Evolutionary conservation across 179 eudicot genomes (phyloP).

Genomic region (Silene noctiflora): DNA sequence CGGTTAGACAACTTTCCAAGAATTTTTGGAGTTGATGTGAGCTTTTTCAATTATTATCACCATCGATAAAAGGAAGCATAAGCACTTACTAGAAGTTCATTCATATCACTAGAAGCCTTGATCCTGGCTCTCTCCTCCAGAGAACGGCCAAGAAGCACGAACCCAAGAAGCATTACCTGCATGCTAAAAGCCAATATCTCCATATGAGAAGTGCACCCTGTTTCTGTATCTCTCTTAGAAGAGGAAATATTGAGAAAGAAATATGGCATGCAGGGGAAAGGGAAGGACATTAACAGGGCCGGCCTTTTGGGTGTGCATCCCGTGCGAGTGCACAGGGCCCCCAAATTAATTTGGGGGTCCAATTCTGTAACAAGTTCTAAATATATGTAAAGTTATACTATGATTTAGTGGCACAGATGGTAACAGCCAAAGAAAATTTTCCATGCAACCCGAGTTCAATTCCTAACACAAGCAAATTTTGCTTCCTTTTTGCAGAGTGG

Average conservation of each 20-base stretch:
- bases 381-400: too few relatives aligned
- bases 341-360: too few relatives aligned
- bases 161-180: slow-evolving; percentile 99
- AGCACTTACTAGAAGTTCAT: slow-evolving; percentile 78
- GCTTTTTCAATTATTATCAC: too few relatives aligned
- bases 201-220: slow-evolving; percentile 24
- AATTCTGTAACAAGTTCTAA: too few relatives aligned
- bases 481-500: too few relatives aligned
- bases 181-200: slow-evolving; percentile 52
- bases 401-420: too few relatives aligned
- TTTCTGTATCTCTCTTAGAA: slow-evolving; percentile 1
- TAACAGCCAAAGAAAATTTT: too few relatives aligned
- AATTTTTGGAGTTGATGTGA: slow-evolving; percentile 2
- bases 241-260: background rate
- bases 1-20: background rate
- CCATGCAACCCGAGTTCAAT: too few relatives aligned
- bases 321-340: too few relatives aligned
- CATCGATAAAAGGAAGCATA: slow-evolving; percentile 15
- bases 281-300: too few relatives aligned
- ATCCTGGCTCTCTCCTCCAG: slow-evolving; percentile 92
- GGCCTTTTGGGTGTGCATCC: too few relatives aligned
- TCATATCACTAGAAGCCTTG: slow-evolving; percentile 93
- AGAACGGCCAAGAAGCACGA: slow-evolving; percentile 68
- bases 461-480: too few relatives aligned
- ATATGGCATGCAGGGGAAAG: background rate